Evolutionary conservation across 1,284 basidiomycete genomes (phyloP).

Genomic region (Mycena citricolor): DNA sequence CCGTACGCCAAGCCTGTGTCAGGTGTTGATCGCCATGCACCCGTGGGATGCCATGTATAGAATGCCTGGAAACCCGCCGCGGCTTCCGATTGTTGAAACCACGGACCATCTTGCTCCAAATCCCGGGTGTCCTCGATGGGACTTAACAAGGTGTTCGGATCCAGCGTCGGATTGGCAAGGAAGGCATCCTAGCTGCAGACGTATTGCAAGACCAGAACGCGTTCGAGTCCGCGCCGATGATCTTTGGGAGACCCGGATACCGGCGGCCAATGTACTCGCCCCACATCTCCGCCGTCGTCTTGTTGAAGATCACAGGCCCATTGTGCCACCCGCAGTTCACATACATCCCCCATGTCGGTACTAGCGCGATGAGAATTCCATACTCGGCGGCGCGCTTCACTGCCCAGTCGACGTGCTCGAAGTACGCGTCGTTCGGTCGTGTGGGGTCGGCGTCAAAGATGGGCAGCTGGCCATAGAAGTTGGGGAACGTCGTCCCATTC

Average conservation of each 20-base stretch:
- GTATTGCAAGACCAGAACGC: slow-evolving; percentile 4
- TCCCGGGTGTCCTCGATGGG: no score
- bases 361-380: slow-evolving; percentile 7
- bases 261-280: slow-evolving; percentile 5
- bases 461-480: slow-evolving; percentile 6
- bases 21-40: no score
- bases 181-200: slow-evolving; percentile 1
- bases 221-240: slow-evolving; percentile 5
- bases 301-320: no score
- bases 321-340: slow-evolving; percentile 8
- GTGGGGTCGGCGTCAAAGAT: slow-evolving; percentile 1
- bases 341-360: slow-evolving; percentile 7
- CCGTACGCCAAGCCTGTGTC: no score
- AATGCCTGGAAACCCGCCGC: slow-evolving; percentile 1
- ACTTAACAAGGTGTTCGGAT: slow-evolving; percentile 1
- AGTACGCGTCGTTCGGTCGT: slow-evolving; percentile 10
- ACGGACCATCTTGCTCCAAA: slow-evolving; percentile 1
- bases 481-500: slow-evolving; percentile 7
- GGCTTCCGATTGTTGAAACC: slow-evolving; percentile 4
- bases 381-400: slow-evolving; percentile 1
- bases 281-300: slow-evolving; percentile 1
- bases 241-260: slow-evolving; percentile 7
- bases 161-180: background rate
- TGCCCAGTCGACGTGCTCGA: slow-evolving; percentile 3
- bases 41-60: slow-evolving; percentile 2